Evolutionary conservation across 352 stramenopile genomes (phyloP).

Genomic region (Globisporangium middletonii): DNA sequence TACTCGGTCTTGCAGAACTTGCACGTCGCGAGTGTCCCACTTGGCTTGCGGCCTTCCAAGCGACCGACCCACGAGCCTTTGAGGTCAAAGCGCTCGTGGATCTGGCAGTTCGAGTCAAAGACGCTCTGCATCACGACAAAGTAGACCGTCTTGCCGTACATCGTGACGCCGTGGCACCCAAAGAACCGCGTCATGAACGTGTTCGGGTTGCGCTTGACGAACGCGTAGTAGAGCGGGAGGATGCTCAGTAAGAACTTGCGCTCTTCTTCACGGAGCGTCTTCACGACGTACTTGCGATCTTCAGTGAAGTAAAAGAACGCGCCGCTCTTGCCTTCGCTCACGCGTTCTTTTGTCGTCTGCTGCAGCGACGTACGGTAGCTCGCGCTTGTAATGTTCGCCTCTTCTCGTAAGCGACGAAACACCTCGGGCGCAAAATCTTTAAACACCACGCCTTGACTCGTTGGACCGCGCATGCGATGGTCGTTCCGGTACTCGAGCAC

Average conservation of each 20-base stretch:
- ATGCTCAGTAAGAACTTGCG: constrained; percentile 72
- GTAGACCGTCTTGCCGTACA: constrained; percentile 82
- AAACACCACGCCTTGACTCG: constrained; percentile 61
- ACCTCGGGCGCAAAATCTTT: constrained; percentile 79
- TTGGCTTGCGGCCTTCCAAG: constrained; percentile 65
- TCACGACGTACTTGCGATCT: constrained; percentile 80
- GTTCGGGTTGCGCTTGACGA: constrained; percentile 55
- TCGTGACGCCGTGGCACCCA: constrained; percentile 73
- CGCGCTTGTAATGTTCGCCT: constrained; percentile 49
- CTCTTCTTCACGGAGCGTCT: constrained; percentile 72
- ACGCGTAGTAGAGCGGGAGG: constrained; percentile 63
- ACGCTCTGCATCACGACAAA: constrained; percentile 86
- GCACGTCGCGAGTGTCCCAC: constrained; percentile 57
- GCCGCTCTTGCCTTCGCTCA: constrained; percentile 79
- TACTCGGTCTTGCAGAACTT: constrained; percentile 74
- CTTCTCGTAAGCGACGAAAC: constrained; percentile 61
- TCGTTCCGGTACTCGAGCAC: constrained; percentile 66
- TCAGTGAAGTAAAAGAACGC: constrained; percentile 84
- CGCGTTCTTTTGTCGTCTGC: constrained; percentile 69
- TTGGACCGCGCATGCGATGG: constrained; percentile 22
- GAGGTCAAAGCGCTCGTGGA: constrained; percentile 78
- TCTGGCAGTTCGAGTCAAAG: constrained; percentile 70
- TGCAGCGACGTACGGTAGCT: constrained; percentile 67
- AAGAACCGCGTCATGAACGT: constrained; percentile 82
- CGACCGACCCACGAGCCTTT: constrained; percentile 84